Evolutionary conservation across 768 basidiomycete genomes (phyloP).

Genomic region (Cyathus striatus): DNA sequence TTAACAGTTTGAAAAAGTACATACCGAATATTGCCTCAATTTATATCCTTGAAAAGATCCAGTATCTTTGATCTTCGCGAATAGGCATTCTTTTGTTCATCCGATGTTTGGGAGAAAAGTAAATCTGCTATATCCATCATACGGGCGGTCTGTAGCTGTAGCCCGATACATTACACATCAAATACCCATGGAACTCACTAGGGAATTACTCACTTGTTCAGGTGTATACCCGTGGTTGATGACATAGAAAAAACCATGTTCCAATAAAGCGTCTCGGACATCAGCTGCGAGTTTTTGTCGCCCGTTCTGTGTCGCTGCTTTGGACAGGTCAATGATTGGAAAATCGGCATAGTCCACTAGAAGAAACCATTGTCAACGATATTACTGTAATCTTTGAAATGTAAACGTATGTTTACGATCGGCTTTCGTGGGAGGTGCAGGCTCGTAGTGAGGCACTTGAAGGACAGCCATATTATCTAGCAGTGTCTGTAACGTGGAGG

Average conservation of each 20-base stretch:
- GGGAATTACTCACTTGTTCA: conserved; percentile 24
- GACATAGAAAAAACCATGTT: conserved; percentile 41
- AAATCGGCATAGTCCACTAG: conserved; percentile 35
- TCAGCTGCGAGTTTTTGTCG: conserved; percentile 28
- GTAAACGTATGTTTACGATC: background rate
- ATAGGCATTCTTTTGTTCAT: conserved; percentile 38
- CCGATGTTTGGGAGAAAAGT: conserved; percentile 31
- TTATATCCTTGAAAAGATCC: conserved; percentile 54
- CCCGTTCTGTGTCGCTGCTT: conserved; percentile 27
- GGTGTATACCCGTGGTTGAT: conserved; percentile 42
- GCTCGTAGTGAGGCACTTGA: background rate
- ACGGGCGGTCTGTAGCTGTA: conserved; percentile 30
- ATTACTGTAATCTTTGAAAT: background rate
- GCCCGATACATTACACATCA: background rate
- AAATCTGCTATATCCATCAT: conserved; percentile 45
- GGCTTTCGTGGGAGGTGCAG: background rate
- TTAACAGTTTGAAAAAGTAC: background rate
- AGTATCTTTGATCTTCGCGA: conserved; percentile 31
- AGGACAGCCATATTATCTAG: background rate
- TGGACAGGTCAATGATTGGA: conserved; percentile 41
- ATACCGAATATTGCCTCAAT: conserved; percentile 42
- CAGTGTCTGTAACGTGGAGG: background rate
- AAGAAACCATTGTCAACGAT: background rate
- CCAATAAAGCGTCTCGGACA: conserved; percentile 34
- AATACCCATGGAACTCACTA: background rate